These are phyloP conservation scores for Cercospora nicotianae DNA, from an alignment of 2,329 filamentous ascomycete genomes.

Conservation along the genomic window DNA sequence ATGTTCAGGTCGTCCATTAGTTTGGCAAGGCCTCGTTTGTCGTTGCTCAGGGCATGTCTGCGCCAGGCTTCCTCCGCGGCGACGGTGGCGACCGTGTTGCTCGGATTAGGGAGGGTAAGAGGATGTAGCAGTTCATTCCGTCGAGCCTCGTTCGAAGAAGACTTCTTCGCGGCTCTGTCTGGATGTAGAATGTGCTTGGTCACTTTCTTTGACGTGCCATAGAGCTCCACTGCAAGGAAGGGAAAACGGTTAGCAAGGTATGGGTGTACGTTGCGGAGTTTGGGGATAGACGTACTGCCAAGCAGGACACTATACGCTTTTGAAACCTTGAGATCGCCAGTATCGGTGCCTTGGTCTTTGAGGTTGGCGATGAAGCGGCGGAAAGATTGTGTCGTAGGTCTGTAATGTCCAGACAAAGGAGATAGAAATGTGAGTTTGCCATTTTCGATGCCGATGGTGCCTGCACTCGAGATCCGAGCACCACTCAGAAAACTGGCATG, in stretches of 20 bases:
- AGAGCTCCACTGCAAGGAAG: conserved; percentile 64
- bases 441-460: conserved; percentile 77
- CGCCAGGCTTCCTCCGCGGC: conserved; percentile 29
- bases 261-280: no score
- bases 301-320: conserved; percentile 69
- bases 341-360: conserved; percentile 71
- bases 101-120: conserved; percentile 3
- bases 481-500: conserved; percentile 90
- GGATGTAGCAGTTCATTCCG: conserved; percentile 13
- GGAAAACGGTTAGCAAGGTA: background rate
- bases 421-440: conserved; percentile 73
- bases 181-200: conserved; percentile 57
- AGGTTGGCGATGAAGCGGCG: conserved; percentile 73
- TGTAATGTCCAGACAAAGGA: conserved; percentile 72
- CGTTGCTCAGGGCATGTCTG: conserved; percentile 14
- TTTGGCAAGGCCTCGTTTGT: conserved; percentile 14
- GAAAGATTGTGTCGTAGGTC: conserved; percentile 79
- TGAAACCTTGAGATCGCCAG: conserved; percentile 72
- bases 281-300: no score
- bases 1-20: conserved; percentile 23
- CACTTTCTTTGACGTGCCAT: conserved; percentile 67
- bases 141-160: conserved; percentile 2
- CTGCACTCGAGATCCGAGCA: conserved; percentile 75
- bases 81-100: conserved; percentile 8
- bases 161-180: conserved; percentile 4